Conservation (phyloP, 306 rosid species). For the Mimosa bimucronata region DNA sequence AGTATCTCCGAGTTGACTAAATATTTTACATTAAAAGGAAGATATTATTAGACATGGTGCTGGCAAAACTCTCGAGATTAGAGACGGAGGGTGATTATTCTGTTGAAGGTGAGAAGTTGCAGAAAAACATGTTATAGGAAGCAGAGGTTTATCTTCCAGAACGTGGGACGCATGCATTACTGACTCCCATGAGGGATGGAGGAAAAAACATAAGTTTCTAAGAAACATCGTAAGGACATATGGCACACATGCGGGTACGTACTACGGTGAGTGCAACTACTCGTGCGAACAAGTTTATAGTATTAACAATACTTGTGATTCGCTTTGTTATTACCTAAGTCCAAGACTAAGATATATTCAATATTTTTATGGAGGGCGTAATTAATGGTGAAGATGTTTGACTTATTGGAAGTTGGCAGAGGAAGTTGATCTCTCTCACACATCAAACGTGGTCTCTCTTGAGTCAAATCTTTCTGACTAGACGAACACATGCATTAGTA, state of each 20-base stretch:
- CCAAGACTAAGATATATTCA: background rate
- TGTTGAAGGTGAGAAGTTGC: background rate
- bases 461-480: background rate
- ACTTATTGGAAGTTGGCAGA: background rate
- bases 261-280: background rate
- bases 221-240: slow-evolving; percentile 2
- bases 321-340: background rate
- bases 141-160: background rate
- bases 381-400: slow-evolving; percentile 2
- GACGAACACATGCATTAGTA: background rate
- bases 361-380: background rate
- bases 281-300: background rate
- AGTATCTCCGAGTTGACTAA: background rate
- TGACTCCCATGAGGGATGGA: slow-evolving; percentile 9
- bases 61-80: background rate
- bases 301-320: background rate
- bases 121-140: slow-evolving; percentile 12
- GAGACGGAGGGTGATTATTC: slow-evolving; percentile 23
- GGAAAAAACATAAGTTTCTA: background rate
- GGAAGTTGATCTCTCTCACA: background rate
- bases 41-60: background rate
- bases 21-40: background rate
- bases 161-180: background rate
- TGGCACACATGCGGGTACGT: slow-evolving; percentile 34
- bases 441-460: background rate